Evolutionary conservation across 768 basidiomycete species (phyloP), one percentile per base, ranked within the genome.

Genomic region (Podaxis rugospora): DNA sequence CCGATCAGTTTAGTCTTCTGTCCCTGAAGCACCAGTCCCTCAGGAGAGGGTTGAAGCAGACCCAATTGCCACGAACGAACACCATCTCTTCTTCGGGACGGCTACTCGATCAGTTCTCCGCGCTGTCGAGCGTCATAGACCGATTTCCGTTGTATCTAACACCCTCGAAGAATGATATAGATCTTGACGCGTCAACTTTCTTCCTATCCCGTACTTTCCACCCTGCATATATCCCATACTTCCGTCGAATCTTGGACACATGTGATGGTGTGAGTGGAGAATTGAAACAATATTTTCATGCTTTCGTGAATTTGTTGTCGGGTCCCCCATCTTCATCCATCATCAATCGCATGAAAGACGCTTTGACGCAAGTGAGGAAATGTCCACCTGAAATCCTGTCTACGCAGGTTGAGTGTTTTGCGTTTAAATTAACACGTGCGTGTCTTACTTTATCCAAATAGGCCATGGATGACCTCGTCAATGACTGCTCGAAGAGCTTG

Each of bases 91-190:
- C 81, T 7, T 78, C 79, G 21, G 76, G 80, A 7, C 70, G 73
- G 42, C 62, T 69, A 53, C 68, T 85, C 13, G 79, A 83, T 67
- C 80, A 86, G 63, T 76, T 85, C 61, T 80, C 81, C 36, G 66
- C 69, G 1, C 73, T 81, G 39, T 80, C 80, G 5, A 71, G 69
- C 51, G 61, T 83, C 32, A 59, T 78, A n/a, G 75, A 80, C 64
- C 73, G 77, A 44, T 70, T 72, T 3, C 75, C 77, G 21, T 67
- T 78, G 40, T 60, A 78, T 14, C 53, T 71, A 52, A 52, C 64
- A 25, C 61, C 68, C 25, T 64, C 64, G 5, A 32, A 32, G 28
- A 56, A 63, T 40, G 42, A 50, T 42, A 57, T 62, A 59, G 40
- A 64, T 36, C 50, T 64, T 59, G 63, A 66, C 36, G 49, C 69